Conservation (phyloP, 1,284 basidiomycete species). For the Rhodotorula sp. region DNA sequence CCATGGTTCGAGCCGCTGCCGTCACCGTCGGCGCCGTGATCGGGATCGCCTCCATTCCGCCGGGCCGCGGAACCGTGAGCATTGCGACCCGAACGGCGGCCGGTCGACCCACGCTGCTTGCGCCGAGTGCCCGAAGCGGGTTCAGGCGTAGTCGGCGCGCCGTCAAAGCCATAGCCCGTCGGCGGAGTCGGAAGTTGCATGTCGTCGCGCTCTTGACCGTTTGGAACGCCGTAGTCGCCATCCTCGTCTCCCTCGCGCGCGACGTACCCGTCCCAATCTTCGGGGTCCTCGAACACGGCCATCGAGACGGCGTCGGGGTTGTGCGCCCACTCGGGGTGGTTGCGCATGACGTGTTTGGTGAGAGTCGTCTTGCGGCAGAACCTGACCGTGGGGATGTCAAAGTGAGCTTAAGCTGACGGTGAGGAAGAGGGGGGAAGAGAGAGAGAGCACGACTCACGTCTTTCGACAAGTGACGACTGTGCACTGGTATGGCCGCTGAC, state of each 20-base stretch:
- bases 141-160: background rate
- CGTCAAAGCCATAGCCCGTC: background rate
- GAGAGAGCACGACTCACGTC: constrained; percentile 36
- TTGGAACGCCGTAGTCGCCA: background rate
- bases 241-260: background rate
- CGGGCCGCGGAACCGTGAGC: too few species aligned
- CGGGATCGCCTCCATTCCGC: background rate
- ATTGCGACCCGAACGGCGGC: too few species aligned
- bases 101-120: background rate
- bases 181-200: background rate
- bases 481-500: constrained; percentile 51
- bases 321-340: constrained; percentile 41
- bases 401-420: background rate
- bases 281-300: constrained; percentile 8
- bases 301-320: constrained; percentile 9
- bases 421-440: background rate
- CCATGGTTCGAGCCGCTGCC: constrained; percentile 12
- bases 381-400: constrained; percentile 4
- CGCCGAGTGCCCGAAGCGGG: background rate
- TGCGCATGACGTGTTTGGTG: constrained; percentile 51
- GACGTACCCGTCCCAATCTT: background rate
- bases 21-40: background rate
- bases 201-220: background rate
- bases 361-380: constrained; percentile 53
- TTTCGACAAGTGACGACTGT: constrained; percentile 36